phyloP scores from a whole-genome alignment of 73 alveolate species.

The Paramecium pentaurelia region DNA sequence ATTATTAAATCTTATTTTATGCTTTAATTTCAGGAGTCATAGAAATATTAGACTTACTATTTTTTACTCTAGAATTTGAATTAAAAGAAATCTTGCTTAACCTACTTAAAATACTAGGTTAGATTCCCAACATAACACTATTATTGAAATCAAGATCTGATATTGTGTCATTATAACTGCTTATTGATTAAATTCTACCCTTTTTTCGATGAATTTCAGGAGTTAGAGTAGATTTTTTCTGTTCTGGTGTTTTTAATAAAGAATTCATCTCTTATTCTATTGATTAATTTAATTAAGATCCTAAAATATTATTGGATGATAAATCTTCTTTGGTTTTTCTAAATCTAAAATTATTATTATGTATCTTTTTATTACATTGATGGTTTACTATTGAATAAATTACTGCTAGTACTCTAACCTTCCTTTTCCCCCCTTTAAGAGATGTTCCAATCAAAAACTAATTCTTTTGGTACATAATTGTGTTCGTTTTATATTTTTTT shows the following conservation, averaged over 20 bases:
- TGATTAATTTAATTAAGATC: background rate
- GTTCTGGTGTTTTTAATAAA: background rate
- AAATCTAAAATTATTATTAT: background rate
- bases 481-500: background rate
- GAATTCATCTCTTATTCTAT: background rate
- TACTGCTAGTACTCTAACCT: background rate
- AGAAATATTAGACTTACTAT: background rate
- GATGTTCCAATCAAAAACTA: background rate
- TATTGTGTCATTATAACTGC: background rate
- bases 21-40: background rate
- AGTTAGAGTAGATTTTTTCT: background rate
- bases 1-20: background rate
- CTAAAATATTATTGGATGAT: background rate
- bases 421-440: background rate
- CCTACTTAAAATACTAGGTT: slow-evolving; percentile 26
- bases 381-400: background rate
- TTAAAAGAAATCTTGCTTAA: background rate
- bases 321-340: background rate
- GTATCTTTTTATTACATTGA: background rate
- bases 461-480: background rate
- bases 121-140: background rate
- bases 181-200: background rate
- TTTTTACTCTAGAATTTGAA: background rate
- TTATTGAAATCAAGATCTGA: background rate
- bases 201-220: background rate